Evolutionary conservation across 352 stramenopile genomes (phyloP), one percentile per base, ranked within the genome.

Genomic region (Phytophthora fragariae): DNA sequence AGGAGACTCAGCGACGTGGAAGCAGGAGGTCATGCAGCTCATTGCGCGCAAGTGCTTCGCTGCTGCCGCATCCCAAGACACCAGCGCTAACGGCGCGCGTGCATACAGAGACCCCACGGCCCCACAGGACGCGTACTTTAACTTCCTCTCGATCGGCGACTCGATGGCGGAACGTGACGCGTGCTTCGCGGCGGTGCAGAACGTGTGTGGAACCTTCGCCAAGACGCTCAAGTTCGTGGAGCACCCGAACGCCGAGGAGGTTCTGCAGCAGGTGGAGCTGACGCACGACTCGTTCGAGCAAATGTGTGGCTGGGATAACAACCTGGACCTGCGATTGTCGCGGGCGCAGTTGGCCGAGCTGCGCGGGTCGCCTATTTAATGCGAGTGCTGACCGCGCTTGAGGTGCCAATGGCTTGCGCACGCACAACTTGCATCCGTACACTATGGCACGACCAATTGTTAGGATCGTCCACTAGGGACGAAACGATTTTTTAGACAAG

Each of bases 201-300:
- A 79, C 33, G 86, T 95, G 14, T 73, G 80, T 10, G 83, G 72
- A 62, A 94, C 89, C 10, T 90, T 94, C 19, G 89, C 89, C 58
- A 96, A 96, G 82, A 95, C 89, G 54, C 84, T 96, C 66, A 96
- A 95, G 70, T 96, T 95, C 50, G 81, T 96, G 5, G 89, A 96
- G 56, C 85, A 93, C 50, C 89, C 89, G 17, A 91, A 81, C 62
- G 82, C 84, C 2, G 86, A 92, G 50, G 89, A 96, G 73, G 89
- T 96, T 27, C 73, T 93, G 69, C 86, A 95, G 75, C 89, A 96
- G 69, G 85, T 96, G 29, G 85, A 92, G 58, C 83, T 96, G 49
- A 91, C 89, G 19, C 82, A 92, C 70, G 84, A 93, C 64, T 95
- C 86, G 65, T 93, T 96, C 62, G 88, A 96, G 70, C 88, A 96